Base-by-base conservation (phyloP, 202 grass and related monocot genomes). In the Digitaria exilis region DNA sequence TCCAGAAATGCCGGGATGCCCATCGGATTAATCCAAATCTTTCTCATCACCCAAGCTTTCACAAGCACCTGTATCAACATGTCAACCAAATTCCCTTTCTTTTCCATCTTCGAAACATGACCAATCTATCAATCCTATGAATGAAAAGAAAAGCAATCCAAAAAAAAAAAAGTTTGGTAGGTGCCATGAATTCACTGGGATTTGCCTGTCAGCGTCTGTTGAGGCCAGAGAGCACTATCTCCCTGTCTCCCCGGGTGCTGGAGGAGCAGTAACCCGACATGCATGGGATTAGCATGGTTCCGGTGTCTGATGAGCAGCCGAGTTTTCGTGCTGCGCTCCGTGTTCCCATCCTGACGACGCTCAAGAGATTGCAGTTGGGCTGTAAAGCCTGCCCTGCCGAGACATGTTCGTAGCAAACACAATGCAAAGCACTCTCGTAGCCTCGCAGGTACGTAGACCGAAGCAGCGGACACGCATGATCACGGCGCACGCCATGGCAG, bases 231-330 rank as follows among this genome's bases (percentile, higher is more conserved):
- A 32, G 15, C 50, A 30, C 51, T 19, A 42, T 13, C 43, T 43
- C 35, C 9, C 25, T 69, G 63, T 62, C 28, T 56, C 78, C 78
- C 65, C 52, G 64, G 64, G 35, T 9, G 26, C 56, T 10, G 24
- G 22, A 67, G 88, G 34, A 62, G 50, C 69, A 82, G 73, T 71
- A 35, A 76, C 54, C 88, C 69, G 88, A 84, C 80, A 90, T 75
- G 75, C 80, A 87, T 45, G 62, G 44, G 69, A 68, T 68, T 46
- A 68, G 84, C 75, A 52, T 87, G 75, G 79, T 70, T 79, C 68
- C 64, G 80, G 88, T n/a, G 80, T 34, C 22, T 22, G n/a, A 6
- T 22, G n/a, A 6, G 25, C 52, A 64, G 14, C 69, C 69, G 74
- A 75, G 75, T 41, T 87, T 64, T 68, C 76, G 79, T 77, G 69